Evolutionary conservation across 2,329 filamentous ascomycete species (phyloP).

Genomic region (Trichoderma semiorbis): DNA sequence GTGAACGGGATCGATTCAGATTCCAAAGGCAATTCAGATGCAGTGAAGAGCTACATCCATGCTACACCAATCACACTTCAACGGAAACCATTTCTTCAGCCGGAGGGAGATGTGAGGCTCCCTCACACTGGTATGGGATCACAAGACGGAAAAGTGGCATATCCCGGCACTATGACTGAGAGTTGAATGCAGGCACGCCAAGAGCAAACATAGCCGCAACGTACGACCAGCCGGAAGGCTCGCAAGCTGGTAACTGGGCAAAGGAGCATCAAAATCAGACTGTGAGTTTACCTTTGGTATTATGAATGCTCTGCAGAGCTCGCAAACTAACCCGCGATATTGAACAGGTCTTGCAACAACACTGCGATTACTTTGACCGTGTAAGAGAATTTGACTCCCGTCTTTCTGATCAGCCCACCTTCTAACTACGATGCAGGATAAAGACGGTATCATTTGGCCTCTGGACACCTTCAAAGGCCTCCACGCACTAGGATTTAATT

Average conservation of each 20-base stretch:
- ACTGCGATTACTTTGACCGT: conserved; percentile 8
- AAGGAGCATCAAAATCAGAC: conserved; percentile 31
- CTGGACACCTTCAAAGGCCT: conserved; percentile 40
- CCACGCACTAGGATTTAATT: conserved; percentile 37
- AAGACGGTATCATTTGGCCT: conserved; percentile 39
- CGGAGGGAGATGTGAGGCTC: conserved; percentile 27
- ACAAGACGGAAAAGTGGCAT: too few relatives aligned
- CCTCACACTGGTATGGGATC: conserved; percentile 25
- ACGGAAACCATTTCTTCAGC: conserved; percentile 30
- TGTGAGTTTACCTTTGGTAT: conserved; percentile 17
- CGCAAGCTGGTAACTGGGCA: conserved; percentile 31
- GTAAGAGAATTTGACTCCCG: background rate
- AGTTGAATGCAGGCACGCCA: conserved; percentile 27
- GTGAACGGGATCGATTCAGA: background rate
- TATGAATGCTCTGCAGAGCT: background rate
- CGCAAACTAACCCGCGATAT: background rate
- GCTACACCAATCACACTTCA: conserved; percentile 27
- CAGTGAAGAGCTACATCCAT: conserved; percentile 10
- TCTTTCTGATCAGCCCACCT: background rate
- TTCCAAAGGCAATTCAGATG: background rate
- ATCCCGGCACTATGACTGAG: background rate
- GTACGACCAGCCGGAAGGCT: conserved; percentile 34
- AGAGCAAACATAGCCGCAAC: conserved; percentile 36
- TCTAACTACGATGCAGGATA: conserved; percentile 27
- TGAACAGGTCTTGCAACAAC: background rate